phyloP scores from a whole-genome alignment of 176 grass and related monocot genomes.

The Phoenix dactylifera region DNA sequence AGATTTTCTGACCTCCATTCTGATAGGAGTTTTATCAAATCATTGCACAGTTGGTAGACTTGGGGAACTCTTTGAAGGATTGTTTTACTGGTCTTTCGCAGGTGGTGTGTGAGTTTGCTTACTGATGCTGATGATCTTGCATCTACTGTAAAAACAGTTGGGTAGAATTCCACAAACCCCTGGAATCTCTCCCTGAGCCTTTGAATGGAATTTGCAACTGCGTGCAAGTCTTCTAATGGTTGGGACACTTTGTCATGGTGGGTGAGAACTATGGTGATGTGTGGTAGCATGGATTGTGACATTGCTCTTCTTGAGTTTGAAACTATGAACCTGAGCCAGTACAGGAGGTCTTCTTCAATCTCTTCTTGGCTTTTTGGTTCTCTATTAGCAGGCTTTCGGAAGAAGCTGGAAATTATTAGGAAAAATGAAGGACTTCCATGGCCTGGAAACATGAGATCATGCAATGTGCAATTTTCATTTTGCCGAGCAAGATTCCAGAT shows the following conservation, averaged over 20 bases:
- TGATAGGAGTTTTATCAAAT: conserved; percentile 51
- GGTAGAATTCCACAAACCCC: conserved; percentile 66
- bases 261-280: conserved; percentile 69
- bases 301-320: conserved; percentile 46
- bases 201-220: conserved; percentile 50
- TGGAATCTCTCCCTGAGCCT: conserved; percentile 76
- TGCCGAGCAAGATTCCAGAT: conserved; percentile 60
- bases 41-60: conserved; percentile 79
- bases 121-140: conserved; percentile 71
- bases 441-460: conserved; percentile 67
- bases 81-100: conserved; percentile 57
- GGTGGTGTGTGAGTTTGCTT: conserved; percentile 60
- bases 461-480: conserved; percentile 38
- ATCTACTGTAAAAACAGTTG: conserved; percentile 80
- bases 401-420: conserved; percentile 70
- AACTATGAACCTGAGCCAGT: conserved; percentile 81
- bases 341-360: conserved; percentile 62
- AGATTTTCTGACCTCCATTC: conserved; percentile 60
- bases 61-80: conserved; percentile 60
- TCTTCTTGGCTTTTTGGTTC: conserved; percentile 56
- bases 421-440: conserved; percentile 63
- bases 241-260: conserved; percentile 64
- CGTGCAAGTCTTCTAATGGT: conserved; percentile 37
- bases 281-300: conserved; percentile 39
- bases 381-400: conserved; percentile 39